Evolutionary conservation across 345 rosid genomes (phyloP), one percentile per base, ranked within the genome.

Genomic region (Dimocarpus longan): DNA sequence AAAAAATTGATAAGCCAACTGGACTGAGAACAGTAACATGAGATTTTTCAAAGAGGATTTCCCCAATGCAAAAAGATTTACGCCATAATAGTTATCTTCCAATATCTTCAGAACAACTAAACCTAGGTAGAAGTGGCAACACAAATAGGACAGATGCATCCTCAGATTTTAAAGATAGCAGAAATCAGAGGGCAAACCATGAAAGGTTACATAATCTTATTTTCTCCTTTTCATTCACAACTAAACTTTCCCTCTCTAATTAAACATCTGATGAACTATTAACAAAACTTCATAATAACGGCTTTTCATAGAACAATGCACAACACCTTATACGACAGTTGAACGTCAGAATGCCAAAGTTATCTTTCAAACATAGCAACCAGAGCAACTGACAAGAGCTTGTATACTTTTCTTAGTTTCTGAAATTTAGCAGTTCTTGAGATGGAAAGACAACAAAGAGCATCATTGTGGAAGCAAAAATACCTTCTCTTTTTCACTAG

Each of bases 401-500:
- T 28, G 6, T 42, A 32, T 24, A 62, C 42, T 62, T 26, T 62
- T 44, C 48, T 48, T 48, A 75, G 54, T 43, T 22, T 68, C 28
- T 22, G 40, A 4, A 70, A 18, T 78, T 50, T 39, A 44, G 52
- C 32, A 70, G 66, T 42, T 52, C 46, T 44, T 7, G 8, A 19
- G 62, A 48, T 12, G 40, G 22, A 75, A 68, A 64, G 60, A 75
- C 6, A 43, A 66, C 63, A 70, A 18, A 78, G n/a, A 60, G 66
- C 50, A 73, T 62, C 59, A 57, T 5, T 63, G 24, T 16, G 1
- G 52, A 64, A 66, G 43, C 57, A 75, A 66, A 66, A 69, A 43
- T 78, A 94, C 97, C 96, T 91, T 91, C 81, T 90, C 99, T 81
- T 87, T 93, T 85, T 87, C 96, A 67, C 82, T 84, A 67, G 89